Conservation (phyloP, 2,329 filamentous ascomycete species). For the Metarhizium guizhouense region DNA sequence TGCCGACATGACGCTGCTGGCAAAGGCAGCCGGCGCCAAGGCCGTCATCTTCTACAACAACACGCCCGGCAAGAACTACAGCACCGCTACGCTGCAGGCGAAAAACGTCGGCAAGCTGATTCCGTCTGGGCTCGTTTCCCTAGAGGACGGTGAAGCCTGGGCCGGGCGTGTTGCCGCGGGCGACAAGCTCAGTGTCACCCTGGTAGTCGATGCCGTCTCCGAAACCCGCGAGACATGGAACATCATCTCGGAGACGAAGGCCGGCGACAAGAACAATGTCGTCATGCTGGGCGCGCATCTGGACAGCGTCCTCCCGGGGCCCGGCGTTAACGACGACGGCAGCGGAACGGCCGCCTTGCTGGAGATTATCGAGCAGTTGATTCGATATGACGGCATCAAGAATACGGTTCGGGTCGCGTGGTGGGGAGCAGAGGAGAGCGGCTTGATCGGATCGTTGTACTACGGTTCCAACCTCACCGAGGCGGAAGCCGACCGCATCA, state of each 20-base stretch:
- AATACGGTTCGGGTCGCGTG: constrained; percentile 32
- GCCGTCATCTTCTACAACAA: constrained; percentile 54
- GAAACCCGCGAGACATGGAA: constrained; percentile 27
- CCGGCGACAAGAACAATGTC: constrained; percentile 29
- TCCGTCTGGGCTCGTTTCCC: constrained; percentile 22
- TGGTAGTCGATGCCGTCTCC: constrained; percentile 23
- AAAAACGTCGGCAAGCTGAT: constrained; percentile 22
- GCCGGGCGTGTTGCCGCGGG: constrained; percentile 18
- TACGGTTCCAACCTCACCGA: constrained; percentile 27
- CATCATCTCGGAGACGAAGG: constrained; percentile 31
- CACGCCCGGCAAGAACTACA: constrained; percentile 29
- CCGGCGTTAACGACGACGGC: constrained; percentile 31
- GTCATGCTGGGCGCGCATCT: constrained; percentile 31
- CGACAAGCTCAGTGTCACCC: constrained; percentile 19
- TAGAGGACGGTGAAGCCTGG: constrained; percentile 24
- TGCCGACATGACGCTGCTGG: constrained; percentile 31
- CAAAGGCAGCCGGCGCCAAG: constrained; percentile 29
- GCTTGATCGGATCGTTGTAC: constrained; percentile 34
- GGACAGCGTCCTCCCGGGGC: constrained; percentile 27
- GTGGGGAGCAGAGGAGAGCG: constrained; percentile 32
- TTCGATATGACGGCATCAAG: constrained; percentile 24
- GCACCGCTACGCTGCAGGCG: constrained; percentile 40
- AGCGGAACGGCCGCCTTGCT: constrained; percentile 26
- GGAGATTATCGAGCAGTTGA: constrained; percentile 24
- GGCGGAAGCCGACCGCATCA: constrained; percentile 42